A percentile compares a stretch with the other conserved stretches of the same genome.
These are phyloP conservation scores for Lignosus rhinocerotis DNA, from an alignment of 1,284 basidiomycete genomes.

Conservation along the genomic window DNA sequence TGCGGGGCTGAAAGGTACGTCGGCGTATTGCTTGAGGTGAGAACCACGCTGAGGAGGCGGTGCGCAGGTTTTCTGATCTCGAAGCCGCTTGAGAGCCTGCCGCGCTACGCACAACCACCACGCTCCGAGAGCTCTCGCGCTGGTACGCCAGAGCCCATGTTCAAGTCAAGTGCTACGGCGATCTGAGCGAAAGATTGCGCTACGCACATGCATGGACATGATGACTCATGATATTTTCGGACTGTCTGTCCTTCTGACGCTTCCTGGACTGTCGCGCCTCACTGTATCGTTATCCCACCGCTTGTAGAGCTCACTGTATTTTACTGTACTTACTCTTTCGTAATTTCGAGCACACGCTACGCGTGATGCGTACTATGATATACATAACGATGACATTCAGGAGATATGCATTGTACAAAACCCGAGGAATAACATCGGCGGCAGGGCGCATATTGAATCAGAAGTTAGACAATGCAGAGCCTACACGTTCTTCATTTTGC, in stretches of 20 bases:
- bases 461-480: no score
- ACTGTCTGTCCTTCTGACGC: constrained; percentile 5
- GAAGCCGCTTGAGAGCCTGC: constrained; percentile 39
- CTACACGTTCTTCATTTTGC: no score
- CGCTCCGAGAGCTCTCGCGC: constrained; percentile 28
- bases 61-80: constrained; percentile 38
- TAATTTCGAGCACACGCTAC: constrained; percentile 10
- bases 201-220: constrained; percentile 7
- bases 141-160: constrained; percentile 31
- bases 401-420: neutral
- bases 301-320: constrained; percentile 17
- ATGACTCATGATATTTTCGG: constrained; percentile 15
- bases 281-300: constrained; percentile 23
- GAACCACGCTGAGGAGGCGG: constrained; percentile 10
- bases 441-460: no score
- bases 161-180: constrained; percentile 34
- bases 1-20: constrained; percentile 58
- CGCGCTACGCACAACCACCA: constrained; percentile 36
- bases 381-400: no score
- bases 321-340: constrained; percentile 16
- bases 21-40: neutral
- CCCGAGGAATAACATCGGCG: no score
- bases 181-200: constrained; percentile 19
- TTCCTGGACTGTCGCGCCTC: constrained; percentile 1
- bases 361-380: no score